phyloP scores from a whole-genome alignment of 805 yeast genomes.

The Wickerhamiella vanderwaltii region DNA sequence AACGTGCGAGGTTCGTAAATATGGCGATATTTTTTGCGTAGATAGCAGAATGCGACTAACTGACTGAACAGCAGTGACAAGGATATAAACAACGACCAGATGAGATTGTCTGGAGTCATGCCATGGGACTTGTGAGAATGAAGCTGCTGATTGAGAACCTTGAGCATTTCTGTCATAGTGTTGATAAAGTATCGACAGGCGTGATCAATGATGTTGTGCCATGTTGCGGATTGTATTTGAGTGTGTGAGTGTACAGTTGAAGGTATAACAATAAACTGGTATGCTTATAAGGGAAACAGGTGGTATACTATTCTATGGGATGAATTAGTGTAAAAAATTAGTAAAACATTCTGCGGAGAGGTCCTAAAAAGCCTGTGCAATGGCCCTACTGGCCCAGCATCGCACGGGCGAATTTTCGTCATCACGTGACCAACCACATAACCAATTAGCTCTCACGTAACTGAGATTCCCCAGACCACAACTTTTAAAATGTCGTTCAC shows the following conservation, averaged over 20 bases:
- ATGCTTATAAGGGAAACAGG: too few relatives aligned
- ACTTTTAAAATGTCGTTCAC: conserved; percentile 24
- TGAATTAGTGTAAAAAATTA: too few relatives aligned
- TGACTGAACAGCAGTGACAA: conserved; percentile 43
- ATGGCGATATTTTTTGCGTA: conserved; percentile 27
- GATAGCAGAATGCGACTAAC: conserved; percentile 27
- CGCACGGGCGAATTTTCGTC: too few relatives aligned
- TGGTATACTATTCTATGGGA: too few relatives aligned
- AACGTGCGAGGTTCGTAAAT: conserved; percentile 47
- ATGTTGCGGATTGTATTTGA: too few relatives aligned
- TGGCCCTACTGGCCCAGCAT: too few relatives aligned
- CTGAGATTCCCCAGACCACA: too few relatives aligned
- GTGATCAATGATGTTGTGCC: too few relatives aligned
- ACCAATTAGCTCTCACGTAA: conserved; percentile 12
- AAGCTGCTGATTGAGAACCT: conserved; percentile 15
- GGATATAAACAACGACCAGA: conserved; percentile 32
- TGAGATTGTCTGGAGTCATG: conserved; percentile 17
- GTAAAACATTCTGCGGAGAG: too few relatives aligned
- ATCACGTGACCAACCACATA: conserved; percentile 9
- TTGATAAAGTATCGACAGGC: not conserved
- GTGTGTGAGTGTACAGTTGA: too few relatives aligned
- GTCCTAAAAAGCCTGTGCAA: too few relatives aligned
- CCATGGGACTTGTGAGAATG: conserved; percentile 13
- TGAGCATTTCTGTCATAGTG: conserved; percentile 16
- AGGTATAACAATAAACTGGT: too few relatives aligned